A percentile compares a stretch with the other conserved stretches of the same genome.
Conservation (phyloP, 345 rosid genomes). For the Arabidopsis arenosa region DNA sequence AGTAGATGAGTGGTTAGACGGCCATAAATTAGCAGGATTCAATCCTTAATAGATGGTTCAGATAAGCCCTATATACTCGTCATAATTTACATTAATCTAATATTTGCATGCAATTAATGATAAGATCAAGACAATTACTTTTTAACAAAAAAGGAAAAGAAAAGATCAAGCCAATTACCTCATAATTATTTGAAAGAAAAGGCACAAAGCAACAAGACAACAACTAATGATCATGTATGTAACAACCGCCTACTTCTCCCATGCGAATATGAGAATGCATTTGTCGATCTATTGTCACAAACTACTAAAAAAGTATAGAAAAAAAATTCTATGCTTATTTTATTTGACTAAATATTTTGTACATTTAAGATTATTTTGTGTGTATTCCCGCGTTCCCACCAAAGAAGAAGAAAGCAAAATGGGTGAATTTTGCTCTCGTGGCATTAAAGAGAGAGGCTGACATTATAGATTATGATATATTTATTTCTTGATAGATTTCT, state of each 20-base stretch:
- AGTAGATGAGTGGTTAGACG: neutral
- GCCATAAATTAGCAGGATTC: neutral
- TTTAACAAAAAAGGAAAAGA: too few species aligned
- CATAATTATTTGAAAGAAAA: neutral
- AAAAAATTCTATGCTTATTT: neutral
- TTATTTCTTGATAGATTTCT: neutral
- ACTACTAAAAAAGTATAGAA: neutral
- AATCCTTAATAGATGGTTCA: neutral
- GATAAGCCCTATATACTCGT: neutral
- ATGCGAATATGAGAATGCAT: neutral
- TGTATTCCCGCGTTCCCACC: neutral
- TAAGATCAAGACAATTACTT: neutral
- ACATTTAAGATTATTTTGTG: neutral
- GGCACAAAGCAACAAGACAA: neutral
- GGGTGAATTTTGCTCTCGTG: neutral
- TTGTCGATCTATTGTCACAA: neutral
- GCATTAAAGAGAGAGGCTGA: conserved; percentile 28
- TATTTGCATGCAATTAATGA: too few species aligned
- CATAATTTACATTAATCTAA: neutral
- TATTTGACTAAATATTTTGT: neutral
- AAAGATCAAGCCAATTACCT: neutral
- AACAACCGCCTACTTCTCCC: neutral
- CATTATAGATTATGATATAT: neutral
- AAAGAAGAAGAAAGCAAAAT: neutral
- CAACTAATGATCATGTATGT: neutral